Evolutionary conservation across 345 rosid species (phyloP).

Genomic region (Populus alba): DNA sequence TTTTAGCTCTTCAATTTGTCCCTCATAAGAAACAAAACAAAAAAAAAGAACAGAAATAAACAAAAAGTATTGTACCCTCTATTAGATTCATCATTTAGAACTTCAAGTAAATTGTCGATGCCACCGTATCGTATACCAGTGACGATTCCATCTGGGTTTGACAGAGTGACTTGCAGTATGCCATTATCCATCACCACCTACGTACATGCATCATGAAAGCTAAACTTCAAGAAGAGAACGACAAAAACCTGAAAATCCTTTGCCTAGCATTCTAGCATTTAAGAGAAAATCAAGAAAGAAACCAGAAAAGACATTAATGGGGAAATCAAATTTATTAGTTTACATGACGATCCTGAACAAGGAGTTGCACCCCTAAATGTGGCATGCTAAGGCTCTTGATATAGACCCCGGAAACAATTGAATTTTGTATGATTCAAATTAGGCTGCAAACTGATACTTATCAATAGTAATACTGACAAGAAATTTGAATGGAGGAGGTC

Average conservation of each 20-base stretch:
- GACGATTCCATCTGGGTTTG: conserved; percentile 77
- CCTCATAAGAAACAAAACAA: not conserved
- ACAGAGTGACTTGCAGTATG: conserved; percentile 58
- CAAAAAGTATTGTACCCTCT: conserved; percentile 57
- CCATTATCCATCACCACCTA: conserved; percentile 89
- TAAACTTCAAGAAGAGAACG: not conserved
- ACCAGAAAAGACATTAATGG: not conserved
- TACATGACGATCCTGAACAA: conserved; percentile 27
- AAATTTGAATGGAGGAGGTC: not conserved
- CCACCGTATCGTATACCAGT: conserved; percentile 61
- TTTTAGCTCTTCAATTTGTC: not conserved
- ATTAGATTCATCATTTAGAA: conserved; percentile 64
- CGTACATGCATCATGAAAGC: conserved; percentile 7
- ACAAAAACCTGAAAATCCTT: not conserved
- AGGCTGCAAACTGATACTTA: not conserved
- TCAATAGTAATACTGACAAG: not conserved
- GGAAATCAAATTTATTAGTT: not conserved
- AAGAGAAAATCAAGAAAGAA: too few species aligned
- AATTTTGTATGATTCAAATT: too few species aligned
- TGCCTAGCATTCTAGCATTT: not conserved
- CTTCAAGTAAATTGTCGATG: conserved; percentile 85
- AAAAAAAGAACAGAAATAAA: not conserved
- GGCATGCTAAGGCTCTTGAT: conserved; percentile 6
- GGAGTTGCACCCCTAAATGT: conserved; percentile 18
- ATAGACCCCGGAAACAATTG: too few species aligned